These are phyloP conservation scores for Hortaea sp. DNA, from an alignment of 2,329 filamentous ascomycete species.

Conservation along the genomic window DNA sequence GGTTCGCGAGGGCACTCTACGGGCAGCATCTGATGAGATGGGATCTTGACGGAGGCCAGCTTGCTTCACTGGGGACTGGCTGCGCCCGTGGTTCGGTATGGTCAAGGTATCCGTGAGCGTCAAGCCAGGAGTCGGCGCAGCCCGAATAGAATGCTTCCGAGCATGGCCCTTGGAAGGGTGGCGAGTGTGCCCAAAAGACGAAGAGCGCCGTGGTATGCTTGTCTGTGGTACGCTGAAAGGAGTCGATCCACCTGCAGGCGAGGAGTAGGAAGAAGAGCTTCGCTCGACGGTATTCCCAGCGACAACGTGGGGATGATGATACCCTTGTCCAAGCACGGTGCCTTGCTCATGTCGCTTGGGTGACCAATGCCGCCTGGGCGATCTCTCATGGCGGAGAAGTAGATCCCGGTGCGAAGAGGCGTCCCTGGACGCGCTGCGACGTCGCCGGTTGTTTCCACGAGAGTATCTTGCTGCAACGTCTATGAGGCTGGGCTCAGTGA, in stretches of 20 bases:
- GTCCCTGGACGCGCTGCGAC: not conserved
- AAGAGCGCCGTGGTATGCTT: constrained; percentile 37
- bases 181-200: constrained; percentile 26
- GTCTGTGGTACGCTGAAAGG: constrained; percentile 36
- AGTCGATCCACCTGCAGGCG: constrained; percentile 30
- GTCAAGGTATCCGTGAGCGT: constrained; percentile 10
- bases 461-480: constrained; percentile 15
- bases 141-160: constrained; percentile 13
- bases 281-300: not conserved
- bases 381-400: not conserved
- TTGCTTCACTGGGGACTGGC: constrained; percentile 40
- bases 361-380: constrained; percentile 5
- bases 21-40: constrained; percentile 32
- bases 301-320: not conserved
- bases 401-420: not conserved
- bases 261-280: constrained; percentile 22
- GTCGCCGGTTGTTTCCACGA: not conserved
- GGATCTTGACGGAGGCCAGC: constrained; percentile 31
- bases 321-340: constrained; percentile 13
- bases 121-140: not conserved
- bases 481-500: constrained; percentile 37
- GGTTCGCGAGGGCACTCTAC: constrained; percentile 38
- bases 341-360: constrained; percentile 14
- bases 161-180: constrained; percentile 2
- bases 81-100: constrained; percentile 36